A percentile compares a stretch with the other conserved stretches of the same genome.
Evolutionary conservation across 2,329 filamentous ascomycete species (phyloP).

Genomic region (Teratosphaeria gauchensis): DNA sequence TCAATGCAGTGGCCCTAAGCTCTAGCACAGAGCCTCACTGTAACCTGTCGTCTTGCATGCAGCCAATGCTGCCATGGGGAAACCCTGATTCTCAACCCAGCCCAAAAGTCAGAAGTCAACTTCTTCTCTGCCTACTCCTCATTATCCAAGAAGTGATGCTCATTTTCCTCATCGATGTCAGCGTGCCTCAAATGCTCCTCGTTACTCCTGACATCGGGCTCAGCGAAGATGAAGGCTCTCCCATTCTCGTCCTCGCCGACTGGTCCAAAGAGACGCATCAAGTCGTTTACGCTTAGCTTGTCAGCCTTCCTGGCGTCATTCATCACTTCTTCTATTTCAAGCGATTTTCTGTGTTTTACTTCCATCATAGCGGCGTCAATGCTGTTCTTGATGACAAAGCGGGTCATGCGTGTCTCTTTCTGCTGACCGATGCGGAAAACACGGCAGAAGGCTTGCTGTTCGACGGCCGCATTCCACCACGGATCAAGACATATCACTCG

Average conservation of each 20-base stretch:
- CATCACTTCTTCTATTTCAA: slow-evolving; percentile 34
- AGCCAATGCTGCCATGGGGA: too few species aligned
- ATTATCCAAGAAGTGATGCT: slow-evolving; percentile 1
- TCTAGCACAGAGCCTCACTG: too few species aligned
- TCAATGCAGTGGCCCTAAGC: too few species aligned
- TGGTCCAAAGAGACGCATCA: slow-evolving; percentile 39
- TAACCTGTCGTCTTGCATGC: too few species aligned
- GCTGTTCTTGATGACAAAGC: slow-evolving; percentile 45
- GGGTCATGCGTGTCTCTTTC: slow-evolving; percentile 49
- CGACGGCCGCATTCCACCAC: slow-evolving; percentile 47
- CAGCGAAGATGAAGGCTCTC: slow-evolving; percentile 32
- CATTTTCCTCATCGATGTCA: neutral
- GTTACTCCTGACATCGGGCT: slow-evolving; percentile 20
- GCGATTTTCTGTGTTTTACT: slow-evolving; percentile 48
- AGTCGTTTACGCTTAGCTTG: slow-evolving; percentile 28
- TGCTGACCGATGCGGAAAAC: slow-evolving; percentile 57
- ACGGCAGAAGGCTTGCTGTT: slow-evolving; percentile 42
- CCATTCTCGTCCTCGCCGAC: slow-evolving; percentile 30
- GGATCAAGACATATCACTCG: slow-evolving; percentile 40
- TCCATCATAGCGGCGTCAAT: slow-evolving; percentile 49
- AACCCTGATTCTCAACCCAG: too few species aligned
- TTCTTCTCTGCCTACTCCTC: neutral
- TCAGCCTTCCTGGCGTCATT: slow-evolving; percentile 31
- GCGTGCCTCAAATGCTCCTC: neutral
- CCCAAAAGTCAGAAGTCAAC: neutral